Conservation (phyloP, 805 yeast genomes). For the Wickerhamomyces hampshirensis region DNA sequence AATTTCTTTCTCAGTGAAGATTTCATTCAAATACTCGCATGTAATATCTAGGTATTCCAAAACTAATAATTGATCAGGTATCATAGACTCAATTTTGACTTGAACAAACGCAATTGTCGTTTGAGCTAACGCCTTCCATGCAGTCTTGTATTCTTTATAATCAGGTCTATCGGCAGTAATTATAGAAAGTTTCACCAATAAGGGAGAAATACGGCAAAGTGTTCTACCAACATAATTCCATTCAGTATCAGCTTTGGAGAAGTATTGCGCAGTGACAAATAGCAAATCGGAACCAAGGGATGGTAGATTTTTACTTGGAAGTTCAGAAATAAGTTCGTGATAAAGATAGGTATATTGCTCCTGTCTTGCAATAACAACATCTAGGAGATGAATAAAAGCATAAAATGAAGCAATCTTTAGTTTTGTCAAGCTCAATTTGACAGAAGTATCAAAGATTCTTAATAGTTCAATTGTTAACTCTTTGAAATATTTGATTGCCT, state of each 20-base stretch:
- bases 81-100: conserved; percentile 39
- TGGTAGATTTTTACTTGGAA: conserved; percentile 29
- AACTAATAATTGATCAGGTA: conserved; percentile 59
- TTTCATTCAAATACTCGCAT: conserved; percentile 36
- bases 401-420: conserved; percentile 40
- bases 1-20: conserved; percentile 35
- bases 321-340: conserved; percentile 40
- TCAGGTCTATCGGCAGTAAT: conserved; percentile 21
- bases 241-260: conserved; percentile 42
- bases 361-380: conserved; percentile 59
- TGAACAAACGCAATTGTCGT: conserved; percentile 40
- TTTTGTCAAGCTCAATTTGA: conserved; percentile 13
- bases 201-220: conserved; percentile 52
- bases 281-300: conserved; percentile 48
- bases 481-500: conserved; percentile 57
- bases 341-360: conserved; percentile 57
- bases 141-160: conserved; percentile 20
- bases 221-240: conserved; percentile 66
- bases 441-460: conserved; percentile 29
- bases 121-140: conserved; percentile 29
- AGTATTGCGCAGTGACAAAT: conserved; percentile 39
- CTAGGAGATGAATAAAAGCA: conserved; percentile 56
- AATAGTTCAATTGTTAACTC: conserved; percentile 41
- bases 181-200: conserved; percentile 42
- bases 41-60: conserved; percentile 57